Conservation (phyloP, 805 yeast species). For the Kazachstania taianensis region DNA sequence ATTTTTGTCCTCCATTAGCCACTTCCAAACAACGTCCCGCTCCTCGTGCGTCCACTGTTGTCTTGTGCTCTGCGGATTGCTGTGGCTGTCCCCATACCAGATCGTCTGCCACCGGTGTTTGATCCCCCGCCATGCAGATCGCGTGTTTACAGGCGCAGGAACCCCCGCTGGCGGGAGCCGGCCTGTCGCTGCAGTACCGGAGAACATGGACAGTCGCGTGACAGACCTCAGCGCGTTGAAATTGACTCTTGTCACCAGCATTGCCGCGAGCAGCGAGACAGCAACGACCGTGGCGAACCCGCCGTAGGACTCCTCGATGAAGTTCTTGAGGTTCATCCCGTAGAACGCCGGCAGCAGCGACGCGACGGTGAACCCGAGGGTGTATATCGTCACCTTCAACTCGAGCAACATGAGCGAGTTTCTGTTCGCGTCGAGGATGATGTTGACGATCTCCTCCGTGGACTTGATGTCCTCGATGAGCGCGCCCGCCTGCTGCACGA, state of each 20-base stretch:
- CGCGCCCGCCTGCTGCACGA: slow-evolving; percentile 83
- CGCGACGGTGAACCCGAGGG: slow-evolving; percentile 78
- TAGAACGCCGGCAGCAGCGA: slow-evolving; percentile 79
- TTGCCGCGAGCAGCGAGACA: slow-evolving; percentile 44
- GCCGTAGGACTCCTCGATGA: slow-evolving; percentile 53
- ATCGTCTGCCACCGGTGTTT: neutral
- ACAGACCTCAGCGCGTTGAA: slow-evolving; percentile 50
- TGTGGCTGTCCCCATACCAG: neutral
- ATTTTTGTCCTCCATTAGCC: slow-evolving; percentile 42
- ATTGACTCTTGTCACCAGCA: slow-evolving; percentile 43
- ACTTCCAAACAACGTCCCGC: slow-evolving; percentile 44
- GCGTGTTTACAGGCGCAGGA: too few species aligned
- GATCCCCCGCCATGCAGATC: neutral
- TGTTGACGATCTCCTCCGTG: slow-evolving; percentile 87
- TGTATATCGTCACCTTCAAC: slow-evolving; percentile 70
- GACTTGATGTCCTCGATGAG: slow-evolving; percentile 74
- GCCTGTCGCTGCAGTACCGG: slow-evolving; percentile 9
- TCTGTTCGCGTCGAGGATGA: slow-evolving; percentile 83
- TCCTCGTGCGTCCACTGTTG: slow-evolving; percentile 22
- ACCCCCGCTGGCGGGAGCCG: too few species aligned
- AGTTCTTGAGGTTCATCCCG: slow-evolving; percentile 78
- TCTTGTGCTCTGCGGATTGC: slow-evolving; percentile 4
- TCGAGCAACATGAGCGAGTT: slow-evolving; percentile 84
- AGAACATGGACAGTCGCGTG: slow-evolving; percentile 55
- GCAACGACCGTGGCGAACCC: slow-evolving; percentile 55